Evolutionary conservation across 768 basidiomycete genomes (phyloP).

Genomic region (Suillus discolor): DNA sequence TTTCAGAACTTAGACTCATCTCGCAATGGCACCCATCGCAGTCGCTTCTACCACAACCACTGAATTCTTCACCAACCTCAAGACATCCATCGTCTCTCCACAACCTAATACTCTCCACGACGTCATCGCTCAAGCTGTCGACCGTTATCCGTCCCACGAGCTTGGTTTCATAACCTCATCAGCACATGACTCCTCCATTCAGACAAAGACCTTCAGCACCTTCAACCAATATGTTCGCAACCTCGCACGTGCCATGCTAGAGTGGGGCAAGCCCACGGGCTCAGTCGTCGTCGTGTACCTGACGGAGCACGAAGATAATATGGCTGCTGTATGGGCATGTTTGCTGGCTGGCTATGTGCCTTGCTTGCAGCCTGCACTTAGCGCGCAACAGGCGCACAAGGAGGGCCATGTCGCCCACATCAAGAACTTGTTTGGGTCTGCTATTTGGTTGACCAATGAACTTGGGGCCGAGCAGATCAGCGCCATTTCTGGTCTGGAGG

Average conservation of each 20-base stretch:
- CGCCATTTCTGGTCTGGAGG: constrained; percentile 26
- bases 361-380: constrained; percentile 34
- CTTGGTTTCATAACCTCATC: constrained; percentile 32
- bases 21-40: constrained; percentile 21
- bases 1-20: neutral
- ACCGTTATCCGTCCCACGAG: constrained; percentile 26
- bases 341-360: constrained; percentile 33
- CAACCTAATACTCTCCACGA: constrained; percentile 23
- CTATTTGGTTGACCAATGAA: constrained; percentile 35
- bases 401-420: constrained; percentile 32
- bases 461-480: constrained; percentile 26
- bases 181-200: constrained; percentile 30
- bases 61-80: constrained; percentile 6
- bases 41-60: constrained; percentile 16
- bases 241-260: constrained; percentile 24
- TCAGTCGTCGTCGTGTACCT: constrained; percentile 32
- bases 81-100: constrained; percentile 1
- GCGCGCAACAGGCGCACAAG: constrained; percentile 34
- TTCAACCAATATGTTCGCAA: constrained; percentile 21
- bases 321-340: constrained; percentile 35
- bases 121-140: constrained; percentile 23
- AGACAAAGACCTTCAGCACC: constrained; percentile 25
- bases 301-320: constrained; percentile 37
- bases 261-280: constrained; percentile 28
- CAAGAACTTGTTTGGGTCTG: constrained; percentile 30